Base-by-base conservation (phyloP, 1,284 basidiomycete species). In the Somion occarium region DNA sequence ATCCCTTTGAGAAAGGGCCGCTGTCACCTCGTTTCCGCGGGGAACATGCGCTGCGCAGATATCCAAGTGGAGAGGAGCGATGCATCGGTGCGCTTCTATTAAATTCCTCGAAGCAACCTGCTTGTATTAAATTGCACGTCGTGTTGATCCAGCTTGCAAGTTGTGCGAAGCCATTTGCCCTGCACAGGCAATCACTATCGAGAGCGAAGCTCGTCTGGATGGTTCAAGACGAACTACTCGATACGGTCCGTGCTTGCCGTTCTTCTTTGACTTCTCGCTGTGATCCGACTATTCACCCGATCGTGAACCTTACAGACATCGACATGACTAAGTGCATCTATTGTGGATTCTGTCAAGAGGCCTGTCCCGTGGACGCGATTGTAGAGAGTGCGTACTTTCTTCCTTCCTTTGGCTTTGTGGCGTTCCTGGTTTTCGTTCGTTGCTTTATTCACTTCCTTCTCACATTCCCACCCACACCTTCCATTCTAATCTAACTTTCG, bases 111-210 rank as follows among this genome's bases (percentile, higher is more conserved):
- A 30, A 42, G 22, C 25, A 23, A 23, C 39, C 48, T 44, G 22
- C 23, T 55, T 24, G 27, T 51, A 7, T 34, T 53, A 51, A 50
- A 50, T 46, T 46, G 51, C 47, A 45, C 34, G n/a, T n/a, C n/a
- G n/a, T n/a, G n/a, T n/a, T n/a, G n/a, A n/a, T n/a, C 13, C 57
- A 95, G 95, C 97, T 38, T 99, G 97, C 77, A 99, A 99, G 73
- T 84, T 99, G 23, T 99, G 97, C 67, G 97, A 99, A 71, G 96
- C 97, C 43, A 99, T 99, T 63, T 99, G 96, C 72, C 96, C 97
- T 41, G 97, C 97, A 23, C 97, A 98, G 71, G 97, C 97, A 18
- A 99, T 99, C 69, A 99, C 97, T 24, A 99, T 99, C 65, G 97
- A 99, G 75, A 94, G 91, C 57, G 97, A 99, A 73, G 86, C 95